Base-by-base conservation (phyloP, 2,329 filamentous ascomycete species). In the Pseudogymnoascus sp. region DNA sequence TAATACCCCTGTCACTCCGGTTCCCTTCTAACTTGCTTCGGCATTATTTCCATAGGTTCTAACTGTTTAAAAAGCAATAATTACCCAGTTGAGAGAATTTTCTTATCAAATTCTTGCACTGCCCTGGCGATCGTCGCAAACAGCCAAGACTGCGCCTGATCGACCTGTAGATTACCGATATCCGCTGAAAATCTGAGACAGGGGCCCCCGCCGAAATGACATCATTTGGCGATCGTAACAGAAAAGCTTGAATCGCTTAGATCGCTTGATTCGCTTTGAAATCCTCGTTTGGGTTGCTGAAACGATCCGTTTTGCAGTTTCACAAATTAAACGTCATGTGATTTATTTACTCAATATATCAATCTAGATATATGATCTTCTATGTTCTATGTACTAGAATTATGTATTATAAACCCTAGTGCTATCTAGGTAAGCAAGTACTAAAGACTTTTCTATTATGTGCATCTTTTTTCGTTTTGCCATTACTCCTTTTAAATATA, bases 161-260 rank as follows among this genome's bases (percentile, higher is more conserved):
- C 49, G 49, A n/a, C 49, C 8, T 33, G 11, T 19, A 6, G 29
- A 55, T 55, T 55, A n/a, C 49, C 29, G 49, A 55, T 21, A 21
- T 33, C 49, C 45, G 45, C 45, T 29, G 23, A 52, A 23, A 55
- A 55, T 33, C 49, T 55, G 49, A 55, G 49, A 55, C 49, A 55
- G 16, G 49, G 29, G 10, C 2, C 29, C 26, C n/a, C 16, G 7
- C 29, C 6, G 3, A 11, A 52, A 55, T 55, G 49, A 55, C 49
- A 55, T 55, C 49, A 55, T 55, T 33, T 55, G 8, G 5, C 16
- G 49, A 33, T 55, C 49, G 16, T 7, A 33, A 55, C 49, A 33
- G 49, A 19, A 55, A 55, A 55, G 49, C 49, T 55, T 33, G 49
- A 55, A 55, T 55, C 29, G n/a, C 4, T 6, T 26, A 4, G 3